Conservation (phyloP, 148 eudicot species). For the Fagopyrum homotropicum region DNA sequence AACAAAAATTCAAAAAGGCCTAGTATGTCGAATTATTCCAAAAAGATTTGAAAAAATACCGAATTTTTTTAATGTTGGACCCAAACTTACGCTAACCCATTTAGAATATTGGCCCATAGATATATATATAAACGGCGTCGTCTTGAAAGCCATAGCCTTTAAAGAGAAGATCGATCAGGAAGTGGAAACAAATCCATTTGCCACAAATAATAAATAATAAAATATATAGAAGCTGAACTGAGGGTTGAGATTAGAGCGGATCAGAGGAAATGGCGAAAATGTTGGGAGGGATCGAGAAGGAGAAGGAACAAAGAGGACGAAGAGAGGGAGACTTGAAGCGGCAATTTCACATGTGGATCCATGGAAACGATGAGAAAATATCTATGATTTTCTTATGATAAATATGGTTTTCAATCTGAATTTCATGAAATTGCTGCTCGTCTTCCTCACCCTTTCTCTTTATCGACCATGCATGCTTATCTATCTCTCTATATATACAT, state of each 20-base stretch:
- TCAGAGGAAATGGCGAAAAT: slow-evolving; percentile 2
- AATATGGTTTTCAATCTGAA: not conserved
- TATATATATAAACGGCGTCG: not conserved
- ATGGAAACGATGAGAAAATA: not conserved
- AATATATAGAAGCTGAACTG: not conserved
- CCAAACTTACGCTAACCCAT: not conserved
- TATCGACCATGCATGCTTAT: not conserved
- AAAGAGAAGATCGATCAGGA: no score
- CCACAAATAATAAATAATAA: not conserved
- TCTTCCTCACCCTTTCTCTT: not conserved
- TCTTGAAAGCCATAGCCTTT: not conserved
- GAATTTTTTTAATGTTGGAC: not conserved
- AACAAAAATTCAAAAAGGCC: no score
- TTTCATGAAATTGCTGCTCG: not conserved
- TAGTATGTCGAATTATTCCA: no score
- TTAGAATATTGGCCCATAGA: not conserved
- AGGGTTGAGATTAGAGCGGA: slow-evolving; percentile 2
- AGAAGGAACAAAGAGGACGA: not conserved
- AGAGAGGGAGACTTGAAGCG: not conserved
- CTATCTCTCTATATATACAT: not conserved
- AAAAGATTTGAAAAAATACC: no score
- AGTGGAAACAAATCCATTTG: not conserved
- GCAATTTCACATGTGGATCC: slow-evolving; percentile 5
- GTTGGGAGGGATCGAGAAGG: not conserved
- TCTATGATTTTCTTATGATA: not conserved